Evolutionary conservation across 495 filamentous ascomycete species (phyloP), one percentile per base, ranked within the genome.

Genomic region (Paragyromitra xinjiangensis): DNA sequence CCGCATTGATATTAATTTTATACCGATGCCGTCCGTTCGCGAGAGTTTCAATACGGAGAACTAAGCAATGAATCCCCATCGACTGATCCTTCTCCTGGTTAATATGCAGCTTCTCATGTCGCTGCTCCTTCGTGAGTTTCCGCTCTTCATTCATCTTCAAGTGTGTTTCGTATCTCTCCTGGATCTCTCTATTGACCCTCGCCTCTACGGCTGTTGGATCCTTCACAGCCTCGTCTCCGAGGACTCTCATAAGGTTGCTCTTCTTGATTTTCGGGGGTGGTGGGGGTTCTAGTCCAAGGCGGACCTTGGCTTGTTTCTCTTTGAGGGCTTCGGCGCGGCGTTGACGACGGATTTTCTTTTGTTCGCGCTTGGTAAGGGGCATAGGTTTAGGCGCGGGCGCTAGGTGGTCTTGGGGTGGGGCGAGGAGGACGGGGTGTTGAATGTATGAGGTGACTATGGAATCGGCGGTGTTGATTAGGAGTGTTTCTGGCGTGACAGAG

Each of bases 161-260:
- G 84, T 99, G 95, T 69, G 90, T 87, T 61, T 90, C 85, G 55
- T 90, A 88, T 44, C 95, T 93, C 37, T 95, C 94, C 53, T 90
- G 91, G 58, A 99, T 97, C 80, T 98, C 93, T 26, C 89, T 86
- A 84, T 92, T 96, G 45, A 99, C 95, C 34, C 93, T 90, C 45
- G 95, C 94, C 84, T 99, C 95, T 40, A 98, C 94, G 22, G 95
- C 95, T 1, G 95, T 99, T 9, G 95, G 95, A 83, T 99, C 95
- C 80, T 97, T 97, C 78, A 99, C 94, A 2, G 95, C 95, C 83
- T 97, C 92, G 81, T 98, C 93, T 55, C 95, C 95, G n/a, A 98
- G 86, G 3, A 99, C 95, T 59, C 94, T 91, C 95, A 99, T 98
- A 68, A 99, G 87, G 82, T 99, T 99, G 63, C 89, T 90, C 83